Conservation (phyloP, 2,329 filamentous ascomycete species). For the Annulohypoxylon truncatum region DNA sequence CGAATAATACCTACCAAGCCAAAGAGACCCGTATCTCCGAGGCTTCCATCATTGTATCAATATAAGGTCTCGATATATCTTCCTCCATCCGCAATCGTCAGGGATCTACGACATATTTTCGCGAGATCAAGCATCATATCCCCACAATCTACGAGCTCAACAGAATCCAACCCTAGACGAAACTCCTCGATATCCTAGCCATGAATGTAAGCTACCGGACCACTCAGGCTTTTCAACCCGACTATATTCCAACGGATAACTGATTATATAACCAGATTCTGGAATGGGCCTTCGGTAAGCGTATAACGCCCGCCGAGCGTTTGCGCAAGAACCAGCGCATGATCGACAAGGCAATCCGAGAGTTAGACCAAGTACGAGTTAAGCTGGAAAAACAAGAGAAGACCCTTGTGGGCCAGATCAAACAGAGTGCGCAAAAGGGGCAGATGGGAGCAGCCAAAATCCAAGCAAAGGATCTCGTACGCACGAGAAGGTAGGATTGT, state of each 20-base stretch:
- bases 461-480: constrained; percentile 95
- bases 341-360: constrained; percentile 95
- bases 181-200: background rate
- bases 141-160: background rate
- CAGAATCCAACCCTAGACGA: constrained; percentile 1
- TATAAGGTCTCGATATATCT: background rate
- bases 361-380: constrained; percentile 92
- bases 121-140: background rate
- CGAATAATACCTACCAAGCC: constrained; percentile 1
- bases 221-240: background rate
- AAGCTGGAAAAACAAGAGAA: constrained; percentile 99
- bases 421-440: constrained; percentile 97
- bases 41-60: constrained; percentile 4
- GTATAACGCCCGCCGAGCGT: constrained; percentile 95
- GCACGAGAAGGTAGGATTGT: constrained; percentile 77
- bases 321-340: constrained; percentile 94
- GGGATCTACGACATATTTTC: background rate
- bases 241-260: background rate
- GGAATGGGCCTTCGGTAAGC: constrained; percentile 99
- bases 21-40: background rate
- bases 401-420: constrained; percentile 94
- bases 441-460: constrained; percentile 99
- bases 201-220: constrained; percentile 34
- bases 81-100: background rate
- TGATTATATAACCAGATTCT: constrained; percentile 72